phyloP scores from a whole-genome alignment of 495 filamentous ascomycete genomes.

The Jackrogersella minutella region DNA sequence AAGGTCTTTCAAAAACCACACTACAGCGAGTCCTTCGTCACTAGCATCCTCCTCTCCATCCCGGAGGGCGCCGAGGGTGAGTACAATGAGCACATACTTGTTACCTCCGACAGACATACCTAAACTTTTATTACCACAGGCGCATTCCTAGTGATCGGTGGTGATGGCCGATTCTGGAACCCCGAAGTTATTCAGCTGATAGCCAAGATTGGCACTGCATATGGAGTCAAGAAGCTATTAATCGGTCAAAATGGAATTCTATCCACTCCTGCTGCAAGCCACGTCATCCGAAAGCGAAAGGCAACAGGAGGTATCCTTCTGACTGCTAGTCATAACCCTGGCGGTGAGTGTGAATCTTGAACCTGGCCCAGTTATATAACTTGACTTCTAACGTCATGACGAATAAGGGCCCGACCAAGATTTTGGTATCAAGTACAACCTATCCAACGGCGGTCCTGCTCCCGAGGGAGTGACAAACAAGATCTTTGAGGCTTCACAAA shows the following conservation, averaged over 20 bases:
- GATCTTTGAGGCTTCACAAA: slow-evolving; percentile 91
- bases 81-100: slow-evolving; percentile 11
- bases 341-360: slow-evolving; percentile 68
- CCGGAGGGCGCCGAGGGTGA: slow-evolving; percentile 83
- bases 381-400: slow-evolving; percentile 15
- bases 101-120: not conserved
- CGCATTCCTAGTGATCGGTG: slow-evolving; percentile 93
- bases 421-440: slow-evolving; percentile 99
- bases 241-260: slow-evolving; percentile 96
- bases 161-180: slow-evolving; percentile 97
- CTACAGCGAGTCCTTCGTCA: slow-evolving; percentile 95
- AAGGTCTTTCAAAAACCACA: slow-evolving; percentile 93
- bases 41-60: slow-evolving; percentile 93
- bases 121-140: slow-evolving; percentile 49
- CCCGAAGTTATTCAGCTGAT: slow-evolving; percentile 95
- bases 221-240: slow-evolving; percentile 97
- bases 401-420: slow-evolving; percentile 85
- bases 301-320: slow-evolving; percentile 96
- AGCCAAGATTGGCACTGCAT: slow-evolving; percentile 95
- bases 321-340: slow-evolving; percentile 97
- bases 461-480: slow-evolving; percentile 97
- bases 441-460: slow-evolving; percentile 92
- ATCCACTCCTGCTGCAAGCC: slow-evolving; percentile 93
- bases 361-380: not conserved
- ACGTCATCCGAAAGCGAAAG: slow-evolving; percentile 90